Evolutionary conservation across 2,329 filamentous ascomycete species (phyloP), one percentile per base, ranked within the genome.

Genomic region (Bipolaris gigantea): DNA sequence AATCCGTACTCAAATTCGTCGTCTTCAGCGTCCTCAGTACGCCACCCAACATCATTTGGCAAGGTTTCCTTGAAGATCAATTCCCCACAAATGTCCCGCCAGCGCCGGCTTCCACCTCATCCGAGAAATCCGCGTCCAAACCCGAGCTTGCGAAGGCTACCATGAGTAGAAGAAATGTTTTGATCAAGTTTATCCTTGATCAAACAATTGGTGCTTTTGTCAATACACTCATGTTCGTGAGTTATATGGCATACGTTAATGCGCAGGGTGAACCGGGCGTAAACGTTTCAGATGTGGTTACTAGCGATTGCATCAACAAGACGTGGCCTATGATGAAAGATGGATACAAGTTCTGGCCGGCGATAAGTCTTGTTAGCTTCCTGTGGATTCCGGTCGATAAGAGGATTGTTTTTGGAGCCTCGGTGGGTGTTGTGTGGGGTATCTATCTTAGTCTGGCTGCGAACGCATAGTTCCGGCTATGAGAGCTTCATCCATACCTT

Each of bases 31-130:
- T 89, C 32, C 70, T 96, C 55, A 87, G 82, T 73, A 88, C 87
- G 36, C 91, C 92, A 2, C 89, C 89, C 40, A 97, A 97, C 75
- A 90, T 91, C 69, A 71, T 90, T 65, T 96, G 91, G 92, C 92
- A 96, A 80, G 82, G 85, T 36, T 89, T 83, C 69, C 81, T 96
- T 48, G 92, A 96, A 75, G 77, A 82, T 5, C 75, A 79, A 3
- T 95, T 91, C 68, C 92, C 92, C 0, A 87, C 88, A 0, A 39
- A 72, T 74, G 44, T 78, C 10, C 64, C 76, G 5, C 69, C 64
- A 5, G 49, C 60, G 19, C 15, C 43, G 18, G 56, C 64, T 13
- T 51, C 65, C 18, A 27, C 62, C 13, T 48, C 40, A n/a, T 27
- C 54, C 11, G 64, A 72, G 50, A 72, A 75, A 53, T 63, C 63